Evolutionary conservation across 2,329 filamentous ascomycete genomes (phyloP).

Genomic region (Penicillium sp.): DNA sequence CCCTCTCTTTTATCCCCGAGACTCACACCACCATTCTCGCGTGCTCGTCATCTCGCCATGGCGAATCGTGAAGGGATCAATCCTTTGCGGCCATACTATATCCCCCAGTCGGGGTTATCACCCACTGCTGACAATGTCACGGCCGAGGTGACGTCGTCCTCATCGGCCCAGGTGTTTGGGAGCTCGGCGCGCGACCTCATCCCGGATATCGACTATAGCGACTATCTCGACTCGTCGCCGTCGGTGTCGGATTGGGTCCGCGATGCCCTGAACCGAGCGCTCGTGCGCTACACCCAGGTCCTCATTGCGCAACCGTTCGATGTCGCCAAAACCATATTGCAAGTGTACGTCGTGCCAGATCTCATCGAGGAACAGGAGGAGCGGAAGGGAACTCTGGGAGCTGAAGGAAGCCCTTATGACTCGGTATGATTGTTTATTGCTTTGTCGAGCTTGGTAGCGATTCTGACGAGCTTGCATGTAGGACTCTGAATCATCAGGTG

Average conservation of each 20-base stretch:
- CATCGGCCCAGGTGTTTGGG: conserved; percentile 55
- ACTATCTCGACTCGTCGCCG: conserved; percentile 78
- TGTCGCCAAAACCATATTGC: conserved; percentile 90
- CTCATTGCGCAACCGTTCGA: conserved; percentile 94
- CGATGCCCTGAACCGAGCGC: conserved; percentile 76
- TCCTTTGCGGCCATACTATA: conserved; percentile 63
- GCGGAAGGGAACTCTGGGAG: conserved; percentile 28
- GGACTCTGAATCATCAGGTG: conserved; percentile 59
- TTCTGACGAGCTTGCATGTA: conserved; percentile 21
- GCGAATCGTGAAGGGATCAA: conserved; percentile 56
- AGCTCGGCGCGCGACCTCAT: conserved; percentile 79
- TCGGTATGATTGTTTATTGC: conserved; percentile 29
- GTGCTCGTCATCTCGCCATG: conserved; percentile 41
- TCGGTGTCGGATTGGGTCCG: conserved; percentile 74
- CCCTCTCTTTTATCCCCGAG: conserved; percentile 17
- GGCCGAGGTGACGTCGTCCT: conserved; percentile 37
- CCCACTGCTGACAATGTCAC: conserved; percentile 39
- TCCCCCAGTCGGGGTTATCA: conserved; percentile 64
- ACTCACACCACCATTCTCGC: not conserved
- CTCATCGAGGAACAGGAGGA: conserved; percentile 36
- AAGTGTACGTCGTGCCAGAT: conserved; percentile 63
- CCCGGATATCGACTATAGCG: conserved; percentile 87
- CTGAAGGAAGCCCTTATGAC: conserved; percentile 35
- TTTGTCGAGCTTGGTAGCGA: not conserved
- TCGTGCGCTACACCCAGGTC: conserved; percentile 90